These are phyloP conservation scores for Malania oleifera DNA, from an alignment of 164 flowering plant species.

Conservation along the genomic window DNA sequence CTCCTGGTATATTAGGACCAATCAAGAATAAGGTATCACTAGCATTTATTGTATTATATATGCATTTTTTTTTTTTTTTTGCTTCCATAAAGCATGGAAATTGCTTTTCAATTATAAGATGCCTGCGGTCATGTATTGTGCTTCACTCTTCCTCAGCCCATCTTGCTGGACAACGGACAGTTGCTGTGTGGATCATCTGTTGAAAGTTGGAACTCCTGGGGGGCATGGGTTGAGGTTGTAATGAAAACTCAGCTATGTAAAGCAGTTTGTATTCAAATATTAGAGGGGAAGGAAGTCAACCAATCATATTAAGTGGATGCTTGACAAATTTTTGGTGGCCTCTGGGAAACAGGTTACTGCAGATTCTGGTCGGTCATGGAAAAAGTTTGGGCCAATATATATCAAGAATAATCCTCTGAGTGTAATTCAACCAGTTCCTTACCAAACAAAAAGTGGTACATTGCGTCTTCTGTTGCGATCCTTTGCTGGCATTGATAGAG, in stretches of 20 bases:
- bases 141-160: conserved; percentile 48
- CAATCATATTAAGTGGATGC: neutral
- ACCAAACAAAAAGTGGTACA: conserved; percentile 56
- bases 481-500: conserved; percentile 47
- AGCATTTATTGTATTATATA: neutral
- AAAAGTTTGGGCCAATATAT: conserved; percentile 75
- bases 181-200: conserved; percentile 93
- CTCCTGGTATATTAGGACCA: conserved; percentile 95
- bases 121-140: neutral
- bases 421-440: conserved; percentile 94
- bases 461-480: conserved; percentile 73
- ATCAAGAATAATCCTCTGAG: conserved; percentile 48
- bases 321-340: conserved; percentile 7
- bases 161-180: conserved; percentile 66
- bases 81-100: neutral
- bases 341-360: conserved; percentile 48
- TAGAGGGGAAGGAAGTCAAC: neutral
- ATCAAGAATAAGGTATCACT: conserved; percentile 73
- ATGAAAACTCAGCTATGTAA: neutral
- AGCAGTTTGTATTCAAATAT: neutral
- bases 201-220: conserved; percentile 99
- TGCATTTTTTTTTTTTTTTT: neutral
- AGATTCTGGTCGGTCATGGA: conserved; percentile 79
- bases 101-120: neutral
- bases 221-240: conserved; percentile 90